These are phyloP conservation scores for Mycena olivaceomarginata DNA, from an alignment of 768 basidiomycete genomes.

Conservation along the genomic window DNA sequence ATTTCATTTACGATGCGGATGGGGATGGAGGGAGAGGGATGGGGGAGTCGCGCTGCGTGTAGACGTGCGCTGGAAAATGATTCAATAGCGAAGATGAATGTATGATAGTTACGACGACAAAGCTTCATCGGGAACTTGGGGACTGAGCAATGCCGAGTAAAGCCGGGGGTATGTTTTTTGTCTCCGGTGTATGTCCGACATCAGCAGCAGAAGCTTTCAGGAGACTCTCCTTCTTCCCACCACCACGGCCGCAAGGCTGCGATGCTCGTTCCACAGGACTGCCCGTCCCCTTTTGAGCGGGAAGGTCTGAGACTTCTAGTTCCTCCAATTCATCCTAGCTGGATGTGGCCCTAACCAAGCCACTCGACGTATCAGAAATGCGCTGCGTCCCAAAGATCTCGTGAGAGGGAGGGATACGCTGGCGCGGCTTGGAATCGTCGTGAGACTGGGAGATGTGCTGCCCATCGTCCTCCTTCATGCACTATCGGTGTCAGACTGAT, in stretches of 20 bases:
- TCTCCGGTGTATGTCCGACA: too few relatives aligned
- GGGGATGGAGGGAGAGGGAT: too few relatives aligned
- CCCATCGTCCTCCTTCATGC: constrained; percentile 7
- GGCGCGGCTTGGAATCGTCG: constrained; percentile 21
- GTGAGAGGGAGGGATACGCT: constrained; percentile 22
- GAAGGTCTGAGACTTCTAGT: constrained; percentile 17
- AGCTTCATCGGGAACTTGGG: too few relatives aligned
- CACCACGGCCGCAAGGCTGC: constrained; percentile 21
- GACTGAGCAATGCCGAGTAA: too few relatives aligned
- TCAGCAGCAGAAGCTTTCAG: too few relatives aligned
- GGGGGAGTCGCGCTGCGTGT: too few relatives aligned
- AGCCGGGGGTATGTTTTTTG: too few relatives aligned
- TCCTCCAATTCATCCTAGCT: constrained; percentile 14
- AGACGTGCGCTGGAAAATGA: too few relatives aligned
- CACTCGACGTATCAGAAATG: constrained; percentile 8
- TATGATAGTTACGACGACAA: too few relatives aligned
- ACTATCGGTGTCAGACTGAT: not conserved
- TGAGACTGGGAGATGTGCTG: constrained; percentile 18
- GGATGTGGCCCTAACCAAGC: constrained; percentile 18
- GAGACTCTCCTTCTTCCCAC: not conserved
- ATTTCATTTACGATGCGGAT: too few relatives aligned
- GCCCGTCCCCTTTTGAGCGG: constrained; percentile 1
- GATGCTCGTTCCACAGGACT: constrained; percentile 14
- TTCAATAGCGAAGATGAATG: too few relatives aligned
- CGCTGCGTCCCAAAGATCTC: constrained; percentile 27